phyloP scores from a whole-genome alignment of 805 yeast genomes.

The Candida ortonii region DNA sequence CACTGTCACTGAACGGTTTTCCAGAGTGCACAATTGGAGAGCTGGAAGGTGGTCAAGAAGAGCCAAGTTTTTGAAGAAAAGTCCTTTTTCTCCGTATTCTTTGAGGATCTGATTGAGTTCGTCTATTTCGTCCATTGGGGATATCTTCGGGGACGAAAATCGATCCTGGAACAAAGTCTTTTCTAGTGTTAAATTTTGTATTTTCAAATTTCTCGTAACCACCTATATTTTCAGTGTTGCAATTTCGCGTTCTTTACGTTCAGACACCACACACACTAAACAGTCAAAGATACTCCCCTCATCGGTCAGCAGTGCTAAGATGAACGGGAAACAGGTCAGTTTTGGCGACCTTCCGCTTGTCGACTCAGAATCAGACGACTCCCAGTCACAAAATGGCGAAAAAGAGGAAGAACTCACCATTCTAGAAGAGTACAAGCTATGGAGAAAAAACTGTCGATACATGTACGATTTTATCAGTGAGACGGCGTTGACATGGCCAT shows the following conservation, averaged over 20 bases:
- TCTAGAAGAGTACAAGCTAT: constrained; percentile 67
- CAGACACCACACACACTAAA: no score
- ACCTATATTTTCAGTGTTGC: no score
- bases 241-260: no score
- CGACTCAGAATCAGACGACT: constrained; percentile 17
- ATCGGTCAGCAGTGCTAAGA: no score
- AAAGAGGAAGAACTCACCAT: constrained; percentile 42
- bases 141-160: no score
- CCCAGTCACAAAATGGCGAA: constrained; percentile 17
- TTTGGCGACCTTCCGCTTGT: constrained; percentile 24
- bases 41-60: constrained; percentile 1
- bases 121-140: no score
- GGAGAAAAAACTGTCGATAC: constrained; percentile 77
- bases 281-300: no score
- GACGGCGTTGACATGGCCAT: constrained; percentile 80
- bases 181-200: no score
- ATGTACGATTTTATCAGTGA: constrained; percentile 84
- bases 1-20: constrained; percentile 12
- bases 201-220: no score
- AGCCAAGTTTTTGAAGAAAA: constrained; percentile 8
- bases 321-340: constrained; percentile 21
- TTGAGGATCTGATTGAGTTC: constrained; percentile 16
- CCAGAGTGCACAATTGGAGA: constrained; percentile 17
- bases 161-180: no score
- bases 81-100: constrained; percentile 13